A percentile compares a stretch with the other conserved stretches of the same genome.
Evolutionary conservation across 495 filamentous ascomycete species (phyloP).

Genomic region (Daldinia concentrica): DNA sequence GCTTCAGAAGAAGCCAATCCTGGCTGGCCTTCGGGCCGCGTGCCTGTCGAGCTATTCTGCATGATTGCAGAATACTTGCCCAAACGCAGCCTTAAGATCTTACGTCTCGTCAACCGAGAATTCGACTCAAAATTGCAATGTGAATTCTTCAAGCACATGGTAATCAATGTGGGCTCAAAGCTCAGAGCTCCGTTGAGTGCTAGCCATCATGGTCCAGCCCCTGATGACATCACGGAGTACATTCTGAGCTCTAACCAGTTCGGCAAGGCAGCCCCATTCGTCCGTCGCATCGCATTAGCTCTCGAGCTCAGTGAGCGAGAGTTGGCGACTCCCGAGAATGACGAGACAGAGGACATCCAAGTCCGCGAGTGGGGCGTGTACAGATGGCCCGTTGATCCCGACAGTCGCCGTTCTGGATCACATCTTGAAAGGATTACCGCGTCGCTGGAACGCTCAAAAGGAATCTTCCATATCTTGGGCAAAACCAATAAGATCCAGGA

Average conservation of each 20-base stretch:
- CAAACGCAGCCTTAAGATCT: constrained; percentile 53
- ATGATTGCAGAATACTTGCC: constrained; percentile 56
- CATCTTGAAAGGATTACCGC: constrained; percentile 57
- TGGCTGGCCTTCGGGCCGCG: constrained; percentile 49
- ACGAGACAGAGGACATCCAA: constrained; percentile 20
- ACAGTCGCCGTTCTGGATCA: background rate
- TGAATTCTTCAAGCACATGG: constrained; percentile 57
- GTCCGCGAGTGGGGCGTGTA: constrained; percentile 57
- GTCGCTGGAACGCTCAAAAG: constrained; percentile 61
- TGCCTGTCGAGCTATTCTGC: constrained; percentile 64
- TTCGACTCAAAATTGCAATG: constrained; percentile 37
- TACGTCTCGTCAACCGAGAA: constrained; percentile 64
- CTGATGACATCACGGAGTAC: constrained; percentile 15
- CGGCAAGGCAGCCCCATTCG: constrained; percentile 54
- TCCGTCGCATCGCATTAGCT: constrained; percentile 62
- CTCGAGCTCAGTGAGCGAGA: constrained; percentile 61
- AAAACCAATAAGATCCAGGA: constrained; percentile 54
- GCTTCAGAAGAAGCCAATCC: background rate
- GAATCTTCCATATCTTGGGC: constrained; percentile 59
- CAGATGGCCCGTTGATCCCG: constrained; percentile 58
- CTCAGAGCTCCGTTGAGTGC: constrained; percentile 55
- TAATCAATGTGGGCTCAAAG: constrained; percentile 64
- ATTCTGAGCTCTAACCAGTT: constrained; percentile 16
- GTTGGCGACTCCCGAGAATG: constrained; percentile 42
- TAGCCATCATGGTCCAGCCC: background rate